A percentile compares a stretch with the other conserved stretches of the same genome.
Conservation (phyloP, 1,139 yeast genomes). For the Scheffersomyces lignicola region DNA sequence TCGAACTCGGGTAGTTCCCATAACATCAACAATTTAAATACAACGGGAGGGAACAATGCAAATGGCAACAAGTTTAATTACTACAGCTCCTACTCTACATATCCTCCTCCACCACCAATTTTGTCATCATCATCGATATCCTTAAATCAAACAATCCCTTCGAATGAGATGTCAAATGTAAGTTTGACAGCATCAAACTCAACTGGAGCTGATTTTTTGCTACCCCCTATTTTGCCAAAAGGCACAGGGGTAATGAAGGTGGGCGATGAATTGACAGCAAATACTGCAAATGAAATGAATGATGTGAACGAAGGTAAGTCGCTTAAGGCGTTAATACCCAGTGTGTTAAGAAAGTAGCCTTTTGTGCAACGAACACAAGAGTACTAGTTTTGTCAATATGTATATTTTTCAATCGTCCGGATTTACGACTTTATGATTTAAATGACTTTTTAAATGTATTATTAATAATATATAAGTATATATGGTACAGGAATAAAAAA, state of each 20-base stretch:
- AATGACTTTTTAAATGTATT: too few relatives aligned
- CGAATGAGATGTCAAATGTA: slow-evolving; percentile 1
- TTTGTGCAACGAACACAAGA: too few relatives aligned
- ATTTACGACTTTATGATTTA: too few relatives aligned
- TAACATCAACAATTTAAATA: neutral
- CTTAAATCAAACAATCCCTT: neutral
- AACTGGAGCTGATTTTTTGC: slow-evolving; percentile 8
- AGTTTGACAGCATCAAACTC: neutral
- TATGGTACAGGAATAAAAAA: slow-evolving; percentile 3
- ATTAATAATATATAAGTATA: slow-evolving; percentile 3
- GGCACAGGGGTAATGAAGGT: slow-evolving; percentile 7
- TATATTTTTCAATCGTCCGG: too few relatives aligned
- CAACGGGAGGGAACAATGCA: neutral
- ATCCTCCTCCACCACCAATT: slow-evolving; percentile 16
- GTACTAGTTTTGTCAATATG: too few relatives aligned
- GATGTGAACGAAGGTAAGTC: slow-evolving; percentile 4
- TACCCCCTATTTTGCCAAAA: slow-evolving; percentile 14
- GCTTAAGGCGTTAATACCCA: slow-evolving; percentile 4
- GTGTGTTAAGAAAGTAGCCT: slow-evolving; percentile 4
- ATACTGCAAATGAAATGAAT: slow-evolving; percentile 1
- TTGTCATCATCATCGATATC: slow-evolving; percentile 6
- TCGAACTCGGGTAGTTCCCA: slow-evolving; percentile 4
- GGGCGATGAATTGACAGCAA: neutral
- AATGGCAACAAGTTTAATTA: slow-evolving; percentile 4
- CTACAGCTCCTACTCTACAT: slow-evolving; percentile 11